phyloP scores from a whole-genome alignment of 495 filamentous ascomycete genomes.

The Lasiosphaeriaceae sp. region DNA sequence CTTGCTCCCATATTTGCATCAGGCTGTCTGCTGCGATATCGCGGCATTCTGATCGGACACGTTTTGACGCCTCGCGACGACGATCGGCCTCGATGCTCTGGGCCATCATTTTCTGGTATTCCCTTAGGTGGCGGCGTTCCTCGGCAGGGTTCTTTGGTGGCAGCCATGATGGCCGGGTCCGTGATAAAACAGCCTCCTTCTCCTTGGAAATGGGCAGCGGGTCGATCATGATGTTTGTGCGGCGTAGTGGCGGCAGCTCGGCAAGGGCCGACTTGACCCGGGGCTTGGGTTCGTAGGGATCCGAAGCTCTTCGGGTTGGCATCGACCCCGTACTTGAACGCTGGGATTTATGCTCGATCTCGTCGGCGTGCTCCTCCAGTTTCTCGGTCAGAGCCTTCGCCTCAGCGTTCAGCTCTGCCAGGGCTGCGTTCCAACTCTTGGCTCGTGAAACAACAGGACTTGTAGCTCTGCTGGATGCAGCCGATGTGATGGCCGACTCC shows the following conservation, averaged over 20 bases:
- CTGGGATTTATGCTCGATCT: slow-evolving; percentile 46
- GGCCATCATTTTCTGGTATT: slow-evolving; percentile 93
- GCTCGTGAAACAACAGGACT: slow-evolving; percentile 52
- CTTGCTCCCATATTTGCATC: slow-evolving; percentile 79
- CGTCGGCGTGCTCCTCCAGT: slow-evolving; percentile 77
- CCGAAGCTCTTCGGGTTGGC: slow-evolving; percentile 34
- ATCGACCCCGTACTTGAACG: slow-evolving; percentile 31
- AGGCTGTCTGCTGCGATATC: slow-evolving; percentile 63
- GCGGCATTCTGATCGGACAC: slow-evolving; percentile 43
- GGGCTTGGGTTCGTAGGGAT: slow-evolving; percentile 51
- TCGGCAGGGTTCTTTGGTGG: slow-evolving; percentile 92
- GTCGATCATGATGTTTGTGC: slow-evolving; percentile 92
- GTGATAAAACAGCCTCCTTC: slow-evolving; percentile 86
- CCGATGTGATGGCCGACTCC: slow-evolving; percentile 25
- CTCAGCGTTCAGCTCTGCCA: slow-evolving; percentile 79
- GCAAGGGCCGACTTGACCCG: slow-evolving; percentile 52
- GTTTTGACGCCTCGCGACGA: slow-evolving; percentile 48
- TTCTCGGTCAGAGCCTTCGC: slow-evolving; percentile 86
- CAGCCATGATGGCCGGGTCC: slow-evolving; percentile 91
- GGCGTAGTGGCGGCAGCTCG: slow-evolving; percentile 77
- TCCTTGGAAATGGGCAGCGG: slow-evolving; percentile 93
- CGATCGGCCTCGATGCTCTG: slow-evolving; percentile 66
- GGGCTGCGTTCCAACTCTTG: slow-evolving; percentile 80
- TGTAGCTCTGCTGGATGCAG: slow-evolving; percentile 16
- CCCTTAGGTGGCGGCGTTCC: slow-evolving; percentile 83